phyloP scores from a whole-genome alignment of 345 rosid species.

The Eucalyptus shirleyi region DNA sequence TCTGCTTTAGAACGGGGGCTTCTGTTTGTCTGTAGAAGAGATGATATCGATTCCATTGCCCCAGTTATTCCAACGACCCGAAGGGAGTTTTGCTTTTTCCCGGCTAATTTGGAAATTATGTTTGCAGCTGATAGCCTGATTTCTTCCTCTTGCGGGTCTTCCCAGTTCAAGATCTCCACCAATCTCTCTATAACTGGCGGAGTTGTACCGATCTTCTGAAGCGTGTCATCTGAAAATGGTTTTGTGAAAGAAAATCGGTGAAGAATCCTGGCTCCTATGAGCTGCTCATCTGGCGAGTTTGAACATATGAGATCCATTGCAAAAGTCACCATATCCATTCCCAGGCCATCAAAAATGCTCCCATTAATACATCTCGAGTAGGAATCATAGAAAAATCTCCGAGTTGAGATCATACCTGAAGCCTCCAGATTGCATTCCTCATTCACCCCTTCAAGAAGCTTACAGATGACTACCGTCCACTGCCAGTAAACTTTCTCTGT shows the following conservation, averaged over 20 bases:
- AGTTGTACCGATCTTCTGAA: constrained; percentile 64
- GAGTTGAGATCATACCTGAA: constrained; percentile 26
- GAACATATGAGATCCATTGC: constrained; percentile 66
- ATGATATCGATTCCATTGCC: constrained; percentile 77
- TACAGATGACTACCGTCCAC: constrained; percentile 11
- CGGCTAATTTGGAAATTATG: constrained; percentile 47
- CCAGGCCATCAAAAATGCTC: constrained; percentile 66
- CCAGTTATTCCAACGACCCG: constrained; percentile 69
- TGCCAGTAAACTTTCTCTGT: neutral
- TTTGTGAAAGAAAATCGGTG: constrained; percentile 26
- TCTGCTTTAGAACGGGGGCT: constrained; percentile 27
- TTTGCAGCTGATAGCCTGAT: constrained; percentile 61
- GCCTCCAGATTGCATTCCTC: neutral
- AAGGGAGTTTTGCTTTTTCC: constrained; percentile 57
- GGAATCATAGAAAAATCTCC: constrained; percentile 71
- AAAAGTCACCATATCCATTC: constrained; percentile 70
- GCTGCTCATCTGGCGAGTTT: constrained; percentile 62
- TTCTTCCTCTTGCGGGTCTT: constrained; percentile 63
- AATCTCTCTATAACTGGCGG: constrained; percentile 48
- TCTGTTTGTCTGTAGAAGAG: constrained; percentile 52
- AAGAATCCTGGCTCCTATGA: constrained; percentile 55
- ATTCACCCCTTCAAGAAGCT: neutral
- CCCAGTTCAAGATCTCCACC: constrained; percentile 81
- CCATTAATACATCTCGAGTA: constrained; percentile 70
- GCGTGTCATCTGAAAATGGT: constrained; percentile 50